phyloP scores from a whole-genome alignment of 1,284 basidiomycete species.

The Melampsora americana region DNA sequence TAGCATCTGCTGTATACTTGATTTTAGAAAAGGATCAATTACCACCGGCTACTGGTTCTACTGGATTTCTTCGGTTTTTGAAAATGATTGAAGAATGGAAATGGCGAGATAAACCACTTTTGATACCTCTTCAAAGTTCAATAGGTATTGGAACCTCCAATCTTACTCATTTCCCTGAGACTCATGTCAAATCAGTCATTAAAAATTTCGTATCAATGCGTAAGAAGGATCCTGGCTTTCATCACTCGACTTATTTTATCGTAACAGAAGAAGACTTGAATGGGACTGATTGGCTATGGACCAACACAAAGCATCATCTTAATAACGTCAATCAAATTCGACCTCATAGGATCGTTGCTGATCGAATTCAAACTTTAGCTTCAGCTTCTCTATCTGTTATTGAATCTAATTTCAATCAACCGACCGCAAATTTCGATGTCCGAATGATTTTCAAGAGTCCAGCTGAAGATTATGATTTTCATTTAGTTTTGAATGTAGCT shows the following conservation, averaged over 20 bases:
- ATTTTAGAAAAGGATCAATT: constrained; percentile 49
- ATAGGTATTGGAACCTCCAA: constrained; percentile 52
- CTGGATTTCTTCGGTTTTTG: constrained; percentile 77
- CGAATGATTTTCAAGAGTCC: constrained; percentile 37
- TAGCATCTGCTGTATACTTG: constrained; percentile 67
- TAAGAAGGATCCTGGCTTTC: constrained; percentile 55
- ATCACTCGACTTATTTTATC: constrained; percentile 70
- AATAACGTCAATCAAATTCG: constrained; percentile 10
- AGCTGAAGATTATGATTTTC: constrained; percentile 33
- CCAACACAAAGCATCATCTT: constrained; percentile 57
- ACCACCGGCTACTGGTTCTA: constrained; percentile 57
- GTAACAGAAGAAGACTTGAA: constrained; percentile 73
- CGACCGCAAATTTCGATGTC: not conserved
- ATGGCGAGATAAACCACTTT: constrained; percentile 62
- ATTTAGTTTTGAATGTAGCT: constrained; percentile 23
- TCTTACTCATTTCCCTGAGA: constrained; percentile 55
- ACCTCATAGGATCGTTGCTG: constrained; percentile 23
- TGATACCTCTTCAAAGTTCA: constrained; percentile 57
- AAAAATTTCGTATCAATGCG: constrained; percentile 56
- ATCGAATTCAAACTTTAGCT: constrained; percentile 31
- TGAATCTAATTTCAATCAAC: constrained; percentile 17
- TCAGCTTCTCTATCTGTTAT: constrained; percentile 20
- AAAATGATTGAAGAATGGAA: constrained; percentile 74
- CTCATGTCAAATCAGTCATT: constrained; percentile 63
- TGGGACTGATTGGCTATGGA: constrained; percentile 72